Percentiles rank a stretch among this genome's conserved stretches.
phyloP scores from a whole-genome alignment of 352 stramenopile species.

The Elongisporangium undulatum region DNA sequence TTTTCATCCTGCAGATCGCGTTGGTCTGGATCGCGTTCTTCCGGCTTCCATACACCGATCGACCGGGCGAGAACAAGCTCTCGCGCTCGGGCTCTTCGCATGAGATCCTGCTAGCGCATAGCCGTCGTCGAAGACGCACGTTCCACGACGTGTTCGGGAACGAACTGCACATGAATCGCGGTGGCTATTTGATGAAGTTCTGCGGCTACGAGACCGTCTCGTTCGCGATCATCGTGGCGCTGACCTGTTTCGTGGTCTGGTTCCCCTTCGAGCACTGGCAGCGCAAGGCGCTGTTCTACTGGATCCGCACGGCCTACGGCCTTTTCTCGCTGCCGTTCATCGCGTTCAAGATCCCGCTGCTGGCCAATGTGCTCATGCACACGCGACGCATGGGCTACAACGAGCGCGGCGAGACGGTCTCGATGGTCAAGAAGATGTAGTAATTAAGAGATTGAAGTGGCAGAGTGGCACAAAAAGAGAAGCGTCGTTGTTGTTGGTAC shows the following conservation, averaged over 20 bases:
- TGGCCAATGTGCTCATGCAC: slow-evolving; percentile 82
- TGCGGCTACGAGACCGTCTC: slow-evolving; percentile 83
- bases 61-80: slow-evolving; percentile 46
- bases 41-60: slow-evolving; percentile 73
- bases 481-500: slow-evolving; percentile 3
- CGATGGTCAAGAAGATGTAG: slow-evolving; percentile 38
- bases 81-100: slow-evolving; percentile 40
- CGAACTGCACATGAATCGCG: slow-evolving; percentile 67
- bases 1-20: slow-evolving; percentile 82
- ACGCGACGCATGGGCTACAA: slow-evolving; percentile 86
- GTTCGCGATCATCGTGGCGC: slow-evolving; percentile 65
- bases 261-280: slow-evolving; percentile 75
- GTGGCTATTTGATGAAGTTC: slow-evolving; percentile 85
- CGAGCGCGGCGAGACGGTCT: slow-evolving; percentile 64
- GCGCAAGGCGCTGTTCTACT: slow-evolving; percentile 81
- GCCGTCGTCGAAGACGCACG: slow-evolving; percentile 11
- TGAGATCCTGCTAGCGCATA: slow-evolving; percentile 7
- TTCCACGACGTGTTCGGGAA: slow-evolving; percentile 84
- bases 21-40: slow-evolving; percentile 86
- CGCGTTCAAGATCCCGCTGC: slow-evolving; percentile 82
- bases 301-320: slow-evolving; percentile 82
- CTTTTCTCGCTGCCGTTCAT: slow-evolving; percentile 86
- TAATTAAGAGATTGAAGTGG: slow-evolving; percentile 2
- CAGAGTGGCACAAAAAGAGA: neutral
- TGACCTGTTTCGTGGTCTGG: slow-evolving; percentile 58